Base-by-base conservation (phyloP, 2,329 filamentous ascomycete species). In the Lasiodiplodia theobromae region DNA sequence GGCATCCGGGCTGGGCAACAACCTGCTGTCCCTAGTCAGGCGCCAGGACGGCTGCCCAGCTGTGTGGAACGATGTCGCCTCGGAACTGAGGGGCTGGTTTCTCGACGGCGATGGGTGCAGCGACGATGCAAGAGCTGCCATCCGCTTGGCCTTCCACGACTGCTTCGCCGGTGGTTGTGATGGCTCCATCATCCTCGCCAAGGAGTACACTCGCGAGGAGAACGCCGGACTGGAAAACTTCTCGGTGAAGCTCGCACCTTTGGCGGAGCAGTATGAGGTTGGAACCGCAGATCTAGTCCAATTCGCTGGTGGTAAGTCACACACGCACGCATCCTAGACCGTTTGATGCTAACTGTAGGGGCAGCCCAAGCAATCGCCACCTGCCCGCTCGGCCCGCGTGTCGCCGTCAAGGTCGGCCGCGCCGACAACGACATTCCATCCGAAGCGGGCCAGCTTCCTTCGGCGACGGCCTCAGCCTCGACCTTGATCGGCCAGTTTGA, bases 201-300 rank as follows among this genome's bases (percentile, higher is more conserved):
- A 76, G 28, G 81, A 82, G 69, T 73, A 79, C 23, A 69, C 71
- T 12, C 74, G 81, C 3, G 40, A 71, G 1, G 79, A 81, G 49
- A 80, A 88, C 74, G 76, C 73, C n/a, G 85, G 85, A 0, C 77
- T 88, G 4, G 74, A 80, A 67, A 75, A 73, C 8, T 82, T 85
- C 51, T 80, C 80, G 6, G 69, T 69, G 3, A 73, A 80, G 28
- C 79, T 83, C 3, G 74, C 76, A 47, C 69, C 70, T 1, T 80
- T 85, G 71, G 81, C 80, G 65, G 69, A 72, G 23, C 78, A 81
- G 67, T 83, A 81, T 69, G 75, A 78, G 18, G 79, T 86, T n/a
- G 78, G 80, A 12, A 84, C 85, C 71, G 86, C 86, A 21, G 86
- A 88, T 74, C 77, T 88, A 23, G 83, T 86, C 51, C 84, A 87